A percentile compares a stretch with the other conserved stretches of the same genome.
These are phyloP conservation scores for Fusarium armeniacum DNA, from an alignment of 2,329 filamentous ascomycete genomes.

Conservation along the genomic window DNA sequence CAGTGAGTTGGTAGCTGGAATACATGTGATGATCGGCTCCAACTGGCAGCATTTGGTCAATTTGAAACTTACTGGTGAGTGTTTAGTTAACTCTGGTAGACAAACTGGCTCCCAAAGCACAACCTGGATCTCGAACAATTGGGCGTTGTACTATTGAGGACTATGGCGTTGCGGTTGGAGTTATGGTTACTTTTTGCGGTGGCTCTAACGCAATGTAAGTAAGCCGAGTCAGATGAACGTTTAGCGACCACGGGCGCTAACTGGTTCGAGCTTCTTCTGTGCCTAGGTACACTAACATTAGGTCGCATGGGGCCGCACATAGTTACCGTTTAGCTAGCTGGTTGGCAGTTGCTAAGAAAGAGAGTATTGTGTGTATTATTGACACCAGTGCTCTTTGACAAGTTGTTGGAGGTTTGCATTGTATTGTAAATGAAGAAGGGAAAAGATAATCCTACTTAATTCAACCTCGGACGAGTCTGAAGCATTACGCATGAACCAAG, in stretches of 20 bases:
- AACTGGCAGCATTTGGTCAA: conserved; percentile 12
- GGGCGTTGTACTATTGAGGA: conserved; percentile 22
- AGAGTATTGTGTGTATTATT: neutral
- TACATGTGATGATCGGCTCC: conserved; percentile 2
- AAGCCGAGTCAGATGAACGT: conserved; percentile 30
- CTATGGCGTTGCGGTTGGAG: conserved; percentile 32
- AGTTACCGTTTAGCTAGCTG: conserved; percentile 10
- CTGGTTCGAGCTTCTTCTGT: conserved; percentile 28
- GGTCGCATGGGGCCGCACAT: conserved; percentile 28
- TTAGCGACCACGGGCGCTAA: conserved; percentile 29
- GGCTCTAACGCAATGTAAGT: conserved; percentile 46
- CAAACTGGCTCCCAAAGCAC: conserved; percentile 16
- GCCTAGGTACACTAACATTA: conserved; percentile 12
- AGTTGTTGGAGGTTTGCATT: neutral
- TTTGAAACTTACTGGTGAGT: conserved; percentile 4
- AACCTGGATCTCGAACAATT: conserved; percentile 18
- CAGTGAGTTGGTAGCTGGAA: neutral
- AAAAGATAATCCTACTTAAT: neutral
- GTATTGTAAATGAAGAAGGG: neutral
- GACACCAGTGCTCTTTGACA: neutral
- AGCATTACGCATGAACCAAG: conserved; percentile 19
- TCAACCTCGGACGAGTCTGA: conserved; percentile 1
- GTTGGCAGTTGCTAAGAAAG: neutral
- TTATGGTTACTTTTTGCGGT: conserved; percentile 48
- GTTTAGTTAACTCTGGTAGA: neutral